A percentile compares a stretch with the other conserved stretches of the same genome.
These are phyloP conservation scores for Strobilomyces dryophilus DNA, from an alignment of 768 basidiomycete species.

Conservation along the genomic window DNA sequence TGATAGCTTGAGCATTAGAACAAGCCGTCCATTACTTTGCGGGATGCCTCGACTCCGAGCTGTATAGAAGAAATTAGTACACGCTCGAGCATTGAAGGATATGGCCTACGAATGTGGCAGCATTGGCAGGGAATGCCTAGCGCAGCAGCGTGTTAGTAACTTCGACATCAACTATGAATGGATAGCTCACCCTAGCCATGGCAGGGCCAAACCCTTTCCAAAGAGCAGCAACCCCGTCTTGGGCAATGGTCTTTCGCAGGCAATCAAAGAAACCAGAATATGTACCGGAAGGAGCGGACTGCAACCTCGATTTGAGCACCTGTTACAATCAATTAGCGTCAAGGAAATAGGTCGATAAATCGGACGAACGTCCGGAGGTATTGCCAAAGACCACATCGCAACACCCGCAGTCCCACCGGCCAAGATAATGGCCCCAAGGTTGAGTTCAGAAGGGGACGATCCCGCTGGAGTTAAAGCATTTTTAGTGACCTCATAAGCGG, in stretches of 20 bases:
- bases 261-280: constrained; percentile 95
- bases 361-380: constrained; percentile 86
- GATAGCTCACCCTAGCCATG: constrained; percentile 73
- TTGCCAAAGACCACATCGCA: constrained; percentile 97
- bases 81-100: not conserved
- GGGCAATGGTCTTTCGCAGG: constrained; percentile 83
- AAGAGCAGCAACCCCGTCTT: constrained; percentile 79
- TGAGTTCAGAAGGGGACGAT: constrained; percentile 73
- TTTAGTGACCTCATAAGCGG: constrained; percentile 94
- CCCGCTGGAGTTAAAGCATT: constrained; percentile 78
- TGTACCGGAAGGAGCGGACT: constrained; percentile 96
- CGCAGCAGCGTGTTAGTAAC: not conserved
- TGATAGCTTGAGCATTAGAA: constrained; percentile 33
- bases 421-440: constrained; percentile 80
- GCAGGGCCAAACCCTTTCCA: constrained; percentile 99
- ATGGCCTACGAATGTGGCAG: constrained; percentile 80
- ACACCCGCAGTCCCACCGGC: constrained; percentile 95
- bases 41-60: constrained; percentile 90
- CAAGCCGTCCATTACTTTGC: constrained; percentile 73
- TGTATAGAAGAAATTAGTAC: constrained; percentile 26
- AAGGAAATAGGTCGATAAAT: not conserved
- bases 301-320: constrained; percentile 94
- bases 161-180: not conserved
- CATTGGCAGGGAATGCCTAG: constrained; percentile 95
- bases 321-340: constrained; percentile 30